Evolutionary conservation across 257 asterid species (phyloP).

Genomic region (Petunia secreta): DNA sequence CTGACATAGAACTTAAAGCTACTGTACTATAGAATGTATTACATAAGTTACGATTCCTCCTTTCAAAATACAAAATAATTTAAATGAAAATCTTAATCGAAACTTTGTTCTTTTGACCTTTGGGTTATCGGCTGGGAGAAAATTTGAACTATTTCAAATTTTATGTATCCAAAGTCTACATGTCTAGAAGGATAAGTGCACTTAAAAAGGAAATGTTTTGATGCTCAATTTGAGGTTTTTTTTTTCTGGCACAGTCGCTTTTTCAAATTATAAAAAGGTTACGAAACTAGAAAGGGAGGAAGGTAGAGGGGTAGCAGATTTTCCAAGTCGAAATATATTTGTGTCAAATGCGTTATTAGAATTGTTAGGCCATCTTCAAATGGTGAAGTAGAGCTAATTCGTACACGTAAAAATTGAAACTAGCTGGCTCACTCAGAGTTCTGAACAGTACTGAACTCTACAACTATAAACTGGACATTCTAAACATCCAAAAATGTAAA

Average conservation of each 20-base stretch:
- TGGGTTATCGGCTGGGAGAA: background rate
- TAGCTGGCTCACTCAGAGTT: background rate
- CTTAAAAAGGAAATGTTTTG: too few species aligned
- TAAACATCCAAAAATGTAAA: slow-evolving; percentile 25
- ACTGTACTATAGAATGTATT: too few species aligned
- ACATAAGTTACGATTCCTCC: too few species aligned
- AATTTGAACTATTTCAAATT: background rate
- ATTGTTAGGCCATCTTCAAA: background rate
- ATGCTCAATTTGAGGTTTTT: too few species aligned
- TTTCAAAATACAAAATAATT: too few species aligned
- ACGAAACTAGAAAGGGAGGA: too few species aligned
- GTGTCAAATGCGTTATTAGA: background rate
- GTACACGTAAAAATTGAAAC: background rate
- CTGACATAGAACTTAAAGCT: too few species aligned
- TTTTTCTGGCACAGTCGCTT: too few species aligned
- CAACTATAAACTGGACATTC: slow-evolving; percentile 19
- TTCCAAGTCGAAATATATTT: background rate
- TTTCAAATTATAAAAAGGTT: too few species aligned
- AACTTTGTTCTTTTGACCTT: too few species aligned
- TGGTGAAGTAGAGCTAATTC: background rate
- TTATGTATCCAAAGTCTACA: background rate
- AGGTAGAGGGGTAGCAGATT: background rate
- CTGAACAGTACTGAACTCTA: slow-evolving; percentile 15
- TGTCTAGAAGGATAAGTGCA: background rate
- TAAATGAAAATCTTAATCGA: too few species aligned